Conservation (phyloP, 306 rosid species). For the Pachyrhizus erosus region DNA sequence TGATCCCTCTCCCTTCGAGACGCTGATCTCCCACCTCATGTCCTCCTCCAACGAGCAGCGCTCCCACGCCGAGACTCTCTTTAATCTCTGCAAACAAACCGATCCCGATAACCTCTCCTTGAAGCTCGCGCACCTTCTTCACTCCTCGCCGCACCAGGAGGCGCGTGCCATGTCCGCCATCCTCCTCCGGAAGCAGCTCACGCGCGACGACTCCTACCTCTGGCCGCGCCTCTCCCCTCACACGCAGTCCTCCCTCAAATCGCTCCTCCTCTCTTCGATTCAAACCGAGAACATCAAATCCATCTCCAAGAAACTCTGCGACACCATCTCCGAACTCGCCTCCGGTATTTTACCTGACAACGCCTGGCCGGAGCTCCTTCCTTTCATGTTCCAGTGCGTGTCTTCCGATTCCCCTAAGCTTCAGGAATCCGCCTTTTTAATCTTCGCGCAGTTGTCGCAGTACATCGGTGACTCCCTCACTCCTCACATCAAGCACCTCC, state of each 20-base stretch:
- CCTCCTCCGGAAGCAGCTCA: conserved; percentile 93
- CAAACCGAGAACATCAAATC: conserved; percentile 79
- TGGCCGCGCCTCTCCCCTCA: conserved; percentile 79
- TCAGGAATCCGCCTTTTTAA: conserved; percentile 85
- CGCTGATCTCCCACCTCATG: conserved; percentile 92
- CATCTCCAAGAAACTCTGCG: conserved; percentile 82
- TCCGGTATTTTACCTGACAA: conserved; percentile 86
- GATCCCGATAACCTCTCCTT: conserved; percentile 81
- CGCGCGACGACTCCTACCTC: conserved; percentile 86
- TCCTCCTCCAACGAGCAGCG: conserved; percentile 87
- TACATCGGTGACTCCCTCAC: conserved; percentile 84
- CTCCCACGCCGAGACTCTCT: conserved; percentile 83
- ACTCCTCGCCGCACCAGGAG: conserved; percentile 72
- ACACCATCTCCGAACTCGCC: conserved; percentile 95
- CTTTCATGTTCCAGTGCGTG: conserved; percentile 91
- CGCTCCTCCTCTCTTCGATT: conserved; percentile 74
- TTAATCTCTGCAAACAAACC: conserved; percentile 94
- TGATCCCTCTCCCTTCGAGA: conserved; percentile 78
- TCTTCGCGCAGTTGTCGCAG: conserved; percentile 92
- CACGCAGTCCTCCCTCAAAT: conserved; percentile 78
- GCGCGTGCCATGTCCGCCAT: conserved; percentile 97
- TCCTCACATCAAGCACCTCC: conserved; percentile 81
- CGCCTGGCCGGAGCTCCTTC: conserved; percentile 89
- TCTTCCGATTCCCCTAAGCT: conserved; percentile 82
- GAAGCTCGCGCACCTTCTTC: conserved; percentile 88